Base-by-base conservation (phyloP, 2,329 filamentous ascomycete species). In the Exophiala mesophila region DNA sequence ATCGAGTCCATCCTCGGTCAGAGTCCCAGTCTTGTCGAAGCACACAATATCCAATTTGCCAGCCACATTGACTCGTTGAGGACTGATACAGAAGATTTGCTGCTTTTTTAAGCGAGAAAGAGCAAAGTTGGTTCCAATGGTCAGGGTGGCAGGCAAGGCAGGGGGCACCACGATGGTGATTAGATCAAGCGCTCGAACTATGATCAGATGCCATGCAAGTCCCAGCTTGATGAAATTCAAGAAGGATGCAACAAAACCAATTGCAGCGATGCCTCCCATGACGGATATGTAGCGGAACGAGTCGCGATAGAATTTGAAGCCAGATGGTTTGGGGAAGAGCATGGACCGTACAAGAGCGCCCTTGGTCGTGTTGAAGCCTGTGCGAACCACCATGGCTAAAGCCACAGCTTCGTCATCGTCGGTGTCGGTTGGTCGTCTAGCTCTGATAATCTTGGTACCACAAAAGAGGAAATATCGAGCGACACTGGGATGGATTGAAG, bases 111-210 rank as follows among this genome's bases (percentile, higher is more conserved):
- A 72, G 18, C 92, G 80, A 8, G 78, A 82, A 2, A 98, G 70
- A 2, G 92, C 94, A 63, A 98, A 98, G 60, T 90, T 97, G 10
- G 88, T 97, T 31, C 92, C 92, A 55, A 98, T 98, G 0, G 88
- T 95, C 35, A 98, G 72, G 0, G 92, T 98, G 2, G 92, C 92
- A 1, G 92, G 94, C 5, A 98, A 72, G 6, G 92, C 92, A 13
- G 92, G 92, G 12, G 92, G 92, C 0, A 98, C 92, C 7, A 97
- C 89, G 50, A 98, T 98, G 1, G 92, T 98, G 56, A 98, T 96
- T 42, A 98, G 68, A 68, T 98, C 92, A 33, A 98, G 72, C 1
- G 92, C 92, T 55, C 92, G 80, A 16, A 97, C 82, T 49, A 98
- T 78, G 49, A 98, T 96, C 36, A 95, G 68, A 63, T 94, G 85